Percentiles rank a stretch among this genome's conserved stretches.
phyloP scores from a whole-genome alignment of 371 early-diverging fungal species.

The Apophysomyces sp. region DNA sequence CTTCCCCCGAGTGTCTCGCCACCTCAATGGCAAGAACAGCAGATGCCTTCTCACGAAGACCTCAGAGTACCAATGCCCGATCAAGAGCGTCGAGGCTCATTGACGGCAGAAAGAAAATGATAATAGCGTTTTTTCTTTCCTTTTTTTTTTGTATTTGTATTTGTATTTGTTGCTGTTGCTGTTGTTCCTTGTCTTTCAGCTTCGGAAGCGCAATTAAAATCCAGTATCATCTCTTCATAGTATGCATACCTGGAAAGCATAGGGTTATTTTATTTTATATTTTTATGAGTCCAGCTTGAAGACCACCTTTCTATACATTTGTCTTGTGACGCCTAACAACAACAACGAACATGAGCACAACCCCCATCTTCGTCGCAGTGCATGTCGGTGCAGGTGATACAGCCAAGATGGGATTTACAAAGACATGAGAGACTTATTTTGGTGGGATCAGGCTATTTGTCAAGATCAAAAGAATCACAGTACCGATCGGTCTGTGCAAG shows the following conservation, averaged over 20 bases:
- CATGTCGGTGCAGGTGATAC: constrained; percentile 60
- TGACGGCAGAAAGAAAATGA: not conserved
- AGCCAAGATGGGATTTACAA: not conserved
- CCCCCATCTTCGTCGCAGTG: constrained; percentile 51
- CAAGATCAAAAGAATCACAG: constrained; percentile 36
- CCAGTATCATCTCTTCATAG: too few species aligned
- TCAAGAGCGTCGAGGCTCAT: not conserved
- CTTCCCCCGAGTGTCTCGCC: not conserved
- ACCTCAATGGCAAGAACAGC: not conserved
- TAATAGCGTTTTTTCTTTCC: not conserved
- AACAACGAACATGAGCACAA: not conserved
- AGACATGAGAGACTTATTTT: too few species aligned
- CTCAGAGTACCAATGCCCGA: not conserved
- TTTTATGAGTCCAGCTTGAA: too few species aligned
- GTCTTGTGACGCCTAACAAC: not conserved
- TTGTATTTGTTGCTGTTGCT: too few species aligned
- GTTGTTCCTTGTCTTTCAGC: too few species aligned
- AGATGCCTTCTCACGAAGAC: not conserved
- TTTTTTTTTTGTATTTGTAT: too few species aligned
- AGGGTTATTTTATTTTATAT: too few species aligned
- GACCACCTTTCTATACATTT: too few species aligned
- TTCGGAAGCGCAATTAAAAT: too few species aligned
- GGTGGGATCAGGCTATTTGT: constrained; percentile 28
- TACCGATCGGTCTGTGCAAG: constrained; percentile 47
- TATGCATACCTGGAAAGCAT: too few species aligned